Conservation (phyloP, 371 early-diverging fungal species). For the Rhizomucor pusillus region DNA sequence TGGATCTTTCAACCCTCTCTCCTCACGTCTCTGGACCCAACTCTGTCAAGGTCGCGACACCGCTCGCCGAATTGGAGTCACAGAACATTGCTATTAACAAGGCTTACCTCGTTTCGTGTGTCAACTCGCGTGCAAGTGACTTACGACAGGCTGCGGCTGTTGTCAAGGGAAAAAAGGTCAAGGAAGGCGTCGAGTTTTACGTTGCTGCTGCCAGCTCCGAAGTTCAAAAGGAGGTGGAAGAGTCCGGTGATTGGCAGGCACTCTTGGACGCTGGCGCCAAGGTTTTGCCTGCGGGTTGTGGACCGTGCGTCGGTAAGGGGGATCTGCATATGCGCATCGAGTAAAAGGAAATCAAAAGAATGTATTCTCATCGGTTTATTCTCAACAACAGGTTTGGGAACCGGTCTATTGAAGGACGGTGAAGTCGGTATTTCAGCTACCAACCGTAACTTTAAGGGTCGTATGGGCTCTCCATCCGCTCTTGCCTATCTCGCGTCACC, state of each 20-base stretch:
- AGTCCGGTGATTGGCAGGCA: constrained; percentile 83
- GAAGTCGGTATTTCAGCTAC: constrained; percentile 97
- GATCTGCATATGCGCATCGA: neutral
- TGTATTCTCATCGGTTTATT: no score
- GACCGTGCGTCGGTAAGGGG: constrained; percentile 86
- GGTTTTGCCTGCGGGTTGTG: constrained; percentile 91
- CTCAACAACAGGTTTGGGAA: constrained; percentile 64
- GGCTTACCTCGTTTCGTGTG: constrained; percentile 95
- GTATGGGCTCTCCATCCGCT: constrained; percentile 93
- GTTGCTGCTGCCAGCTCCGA: constrained; percentile 91
- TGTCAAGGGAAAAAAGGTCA: constrained; percentile 70
- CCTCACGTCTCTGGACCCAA: constrained; percentile 95
- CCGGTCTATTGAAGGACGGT: constrained; percentile 86
- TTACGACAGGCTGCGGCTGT: constrained; percentile 87
- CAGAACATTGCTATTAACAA: constrained; percentile 82
- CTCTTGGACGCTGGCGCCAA: constrained; percentile 90
- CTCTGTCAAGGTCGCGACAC: constrained; percentile 85
- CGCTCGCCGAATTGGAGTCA: constrained; percentile 71
- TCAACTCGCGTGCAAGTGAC: constrained; percentile 88
- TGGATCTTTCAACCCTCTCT: constrained; percentile 84
- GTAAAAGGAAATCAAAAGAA: neutral
- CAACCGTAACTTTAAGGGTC: constrained; percentile 96
- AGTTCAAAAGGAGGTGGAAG: constrained; percentile 84
- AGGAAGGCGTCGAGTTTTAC: constrained; percentile 90
- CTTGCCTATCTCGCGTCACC: constrained; percentile 92